phyloP scores from a whole-genome alignment of 768 basidiomycete species.

The Kwoniella mangroviensis region DNA sequence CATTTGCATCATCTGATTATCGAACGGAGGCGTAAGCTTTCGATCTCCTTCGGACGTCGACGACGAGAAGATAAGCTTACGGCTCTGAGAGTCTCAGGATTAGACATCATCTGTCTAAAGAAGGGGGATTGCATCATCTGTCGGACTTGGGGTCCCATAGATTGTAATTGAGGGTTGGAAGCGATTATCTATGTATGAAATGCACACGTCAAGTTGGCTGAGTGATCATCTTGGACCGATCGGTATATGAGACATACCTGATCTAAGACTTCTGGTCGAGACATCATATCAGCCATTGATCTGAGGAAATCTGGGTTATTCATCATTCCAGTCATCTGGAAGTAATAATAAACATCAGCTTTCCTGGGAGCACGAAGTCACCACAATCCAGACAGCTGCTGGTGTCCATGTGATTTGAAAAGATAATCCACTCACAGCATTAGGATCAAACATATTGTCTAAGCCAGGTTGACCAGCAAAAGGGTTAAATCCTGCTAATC shows the following conservation, averaged over 20 bases:
- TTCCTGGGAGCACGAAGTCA: no score
- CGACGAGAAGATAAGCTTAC: no score
- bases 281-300: conserved; percentile 85
- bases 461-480: conserved; percentile 82
- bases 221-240: no score
- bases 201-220: no score
- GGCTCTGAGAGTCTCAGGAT: conserved; percentile 49
- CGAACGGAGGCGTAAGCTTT: no score
- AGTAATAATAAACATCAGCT: neutral
- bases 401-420: no score
- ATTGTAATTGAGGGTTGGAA: conserved; percentile 74
- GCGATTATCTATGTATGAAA: conserved; percentile 64
- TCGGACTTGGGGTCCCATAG: conserved; percentile 79
- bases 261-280: conserved; percentile 85
- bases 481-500: conserved; percentile 70
- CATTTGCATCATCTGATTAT: conserved; percentile 58
- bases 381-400: no score
- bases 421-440: conserved; percentile 70
- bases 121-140: conserved; percentile 70
- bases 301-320: conserved; percentile 72
- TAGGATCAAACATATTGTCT: conserved; percentile 83
- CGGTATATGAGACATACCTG: conserved; percentile 57
- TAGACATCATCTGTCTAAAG: conserved; percentile 70
- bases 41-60: no score
- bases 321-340: conserved; percentile 80